These are phyloP conservation scores for Scutellaria barbata DNA, from an alignment of 257 asterid genomes.

Conservation along the genomic window DNA sequence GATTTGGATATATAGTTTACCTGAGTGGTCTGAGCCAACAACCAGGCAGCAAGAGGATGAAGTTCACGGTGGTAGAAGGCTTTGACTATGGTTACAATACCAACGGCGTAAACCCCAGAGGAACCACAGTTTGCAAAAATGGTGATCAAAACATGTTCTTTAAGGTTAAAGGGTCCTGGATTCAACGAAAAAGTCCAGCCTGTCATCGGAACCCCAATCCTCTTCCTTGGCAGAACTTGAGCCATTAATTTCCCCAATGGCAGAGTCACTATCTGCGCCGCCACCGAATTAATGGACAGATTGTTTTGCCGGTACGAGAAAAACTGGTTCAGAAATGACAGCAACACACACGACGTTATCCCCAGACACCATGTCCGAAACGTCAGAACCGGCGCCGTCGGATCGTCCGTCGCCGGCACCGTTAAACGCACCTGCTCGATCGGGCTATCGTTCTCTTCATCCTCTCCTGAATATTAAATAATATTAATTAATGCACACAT, in stretches of 20 bases:
- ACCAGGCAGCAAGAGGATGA: slow-evolving; percentile 50
- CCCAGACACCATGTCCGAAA: slow-evolving; percentile 75
- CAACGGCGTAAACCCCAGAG: slow-evolving; percentile 56
- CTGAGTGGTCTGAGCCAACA: slow-evolving; percentile 66
- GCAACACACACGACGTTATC: slow-evolving; percentile 45
- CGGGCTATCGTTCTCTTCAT: slow-evolving; percentile 50
- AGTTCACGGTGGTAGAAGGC: slow-evolving; percentile 58
- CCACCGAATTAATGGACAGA: slow-evolving; percentile 38
- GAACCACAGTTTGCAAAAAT: slow-evolving; percentile 66
- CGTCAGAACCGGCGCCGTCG: slow-evolving; percentile 51
- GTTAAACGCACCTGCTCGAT: slow-evolving; percentile 73
- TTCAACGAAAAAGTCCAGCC: slow-evolving; percentile 57
- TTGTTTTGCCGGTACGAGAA: slow-evolving; percentile 58
- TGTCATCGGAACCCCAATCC: slow-evolving; percentile 42
- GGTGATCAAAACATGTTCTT: slow-evolving; percentile 73
- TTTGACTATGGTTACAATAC: slow-evolving; percentile 53
- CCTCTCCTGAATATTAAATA: slow-evolving; percentile 31
- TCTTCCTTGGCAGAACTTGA: slow-evolving; percentile 43
- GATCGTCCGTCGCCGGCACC: slow-evolving; percentile 59
- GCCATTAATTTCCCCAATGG: slow-evolving; percentile 68
- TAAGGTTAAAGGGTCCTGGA: slow-evolving; percentile 69
- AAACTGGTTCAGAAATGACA: slow-evolving; percentile 61
- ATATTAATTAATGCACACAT: too few relatives aligned
- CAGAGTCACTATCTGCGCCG: slow-evolving; percentile 62
- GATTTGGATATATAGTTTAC: slow-evolving; percentile 30